phyloP scores from a whole-genome alignment of 495 filamentous ascomycete species.

The Hyaloscypha finlandica region DNA sequence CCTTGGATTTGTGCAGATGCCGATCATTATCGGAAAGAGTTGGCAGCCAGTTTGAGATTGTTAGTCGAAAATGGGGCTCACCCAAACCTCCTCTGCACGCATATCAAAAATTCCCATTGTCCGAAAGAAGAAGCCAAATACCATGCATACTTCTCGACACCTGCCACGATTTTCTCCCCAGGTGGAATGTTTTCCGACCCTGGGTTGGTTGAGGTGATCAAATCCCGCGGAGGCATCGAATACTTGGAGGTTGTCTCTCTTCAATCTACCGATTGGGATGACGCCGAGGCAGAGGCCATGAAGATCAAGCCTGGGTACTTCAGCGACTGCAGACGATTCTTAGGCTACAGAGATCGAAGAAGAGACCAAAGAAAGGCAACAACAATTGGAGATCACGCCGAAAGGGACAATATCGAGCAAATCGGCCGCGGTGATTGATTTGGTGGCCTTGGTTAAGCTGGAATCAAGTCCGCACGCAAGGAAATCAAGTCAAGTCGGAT shows the following conservation, averaged over 20 bases:
- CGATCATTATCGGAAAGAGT: too few relatives aligned
- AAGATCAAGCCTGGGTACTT: background rate
- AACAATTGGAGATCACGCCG: background rate
- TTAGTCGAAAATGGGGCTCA: too few relatives aligned
- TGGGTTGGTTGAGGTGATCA: background rate
- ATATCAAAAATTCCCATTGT: too few relatives aligned
- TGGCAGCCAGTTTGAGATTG: too few relatives aligned
- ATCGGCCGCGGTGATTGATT: background rate
- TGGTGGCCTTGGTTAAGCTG: background rate
- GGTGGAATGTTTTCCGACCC: background rate
- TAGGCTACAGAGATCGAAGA: background rate
- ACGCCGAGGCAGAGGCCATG: background rate
- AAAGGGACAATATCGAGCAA: background rate
- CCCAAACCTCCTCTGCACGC: too few relatives aligned
- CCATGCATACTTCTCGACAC: background rate
- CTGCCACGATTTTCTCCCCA: background rate
- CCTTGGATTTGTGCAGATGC: too few relatives aligned
- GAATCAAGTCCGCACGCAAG: background rate
- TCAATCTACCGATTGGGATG: background rate
- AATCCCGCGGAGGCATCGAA: background rate
- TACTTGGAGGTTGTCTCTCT: background rate
- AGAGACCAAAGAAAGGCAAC: background rate
- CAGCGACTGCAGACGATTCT: background rate
- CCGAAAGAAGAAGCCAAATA: too few relatives aligned
- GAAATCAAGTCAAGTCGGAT: background rate